Conservation (phyloP, 176 grass and related monocot species). For the Oryza glaberrima region DNA sequence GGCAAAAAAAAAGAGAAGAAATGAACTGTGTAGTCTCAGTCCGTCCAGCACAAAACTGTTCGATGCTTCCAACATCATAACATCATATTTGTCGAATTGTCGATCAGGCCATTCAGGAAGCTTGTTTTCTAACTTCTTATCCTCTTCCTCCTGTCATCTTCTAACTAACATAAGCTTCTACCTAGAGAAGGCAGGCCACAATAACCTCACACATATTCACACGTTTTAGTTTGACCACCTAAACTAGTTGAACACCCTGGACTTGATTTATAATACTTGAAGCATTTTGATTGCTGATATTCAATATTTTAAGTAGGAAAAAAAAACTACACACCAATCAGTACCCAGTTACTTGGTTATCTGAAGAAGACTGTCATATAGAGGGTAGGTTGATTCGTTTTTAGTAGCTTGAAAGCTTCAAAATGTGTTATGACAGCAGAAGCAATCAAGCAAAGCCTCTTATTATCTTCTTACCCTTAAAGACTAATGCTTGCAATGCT, state of each 20-base stretch:
- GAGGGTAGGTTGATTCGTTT: background rate
- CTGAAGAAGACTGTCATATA: background rate
- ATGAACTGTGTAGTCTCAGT: slow-evolving; percentile 19
- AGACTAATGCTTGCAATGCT: slow-evolving; percentile 31
- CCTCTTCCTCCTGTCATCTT: background rate
- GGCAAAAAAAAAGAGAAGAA: background rate
- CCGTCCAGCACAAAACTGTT: slow-evolving; percentile 18
- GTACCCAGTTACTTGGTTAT: slow-evolving; percentile 1
- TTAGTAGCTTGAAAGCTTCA: slow-evolving; percentile 34
- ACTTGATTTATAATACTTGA: background rate
- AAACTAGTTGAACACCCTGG: background rate
- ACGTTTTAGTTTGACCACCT: background rate
- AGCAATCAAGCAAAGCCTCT: slow-evolving; percentile 36
- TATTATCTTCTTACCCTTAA: slow-evolving; percentile 40
- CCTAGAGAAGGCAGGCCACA: slow-evolving; percentile 1
- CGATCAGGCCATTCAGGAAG: background rate
- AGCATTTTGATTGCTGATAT: background rate
- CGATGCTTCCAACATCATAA: slow-evolving; percentile 15
- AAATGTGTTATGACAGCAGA: slow-evolving; percentile 26
- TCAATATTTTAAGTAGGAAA: background rate
- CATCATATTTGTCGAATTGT: slow-evolving; percentile 7
- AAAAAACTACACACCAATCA: background rate
- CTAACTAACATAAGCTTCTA: slow-evolving; percentile 16
- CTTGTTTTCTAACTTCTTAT: slow-evolving; percentile 7
- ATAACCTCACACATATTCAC: background rate